Evolutionary conservation across 202 grass and related monocot species (phyloP), one percentile per base, ranked within the genome.

Genomic region (Cymbopogon flexuosus): DNA sequence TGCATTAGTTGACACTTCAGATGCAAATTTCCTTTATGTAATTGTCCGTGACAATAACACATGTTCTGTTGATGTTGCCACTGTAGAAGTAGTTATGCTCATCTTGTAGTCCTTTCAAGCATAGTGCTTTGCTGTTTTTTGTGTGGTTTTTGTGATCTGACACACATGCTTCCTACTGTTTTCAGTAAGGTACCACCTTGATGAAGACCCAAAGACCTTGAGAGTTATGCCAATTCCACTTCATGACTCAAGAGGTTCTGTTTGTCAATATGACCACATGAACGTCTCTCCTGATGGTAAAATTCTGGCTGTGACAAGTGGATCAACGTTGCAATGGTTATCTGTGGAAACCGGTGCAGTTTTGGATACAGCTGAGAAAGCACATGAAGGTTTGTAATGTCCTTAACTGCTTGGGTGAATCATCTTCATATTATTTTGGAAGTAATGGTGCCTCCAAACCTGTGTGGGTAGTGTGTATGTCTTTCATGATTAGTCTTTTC

Each of bases 181-280:
- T 86, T 68, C 78, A 99, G 90, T 99, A 75, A 86, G 96, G 34
- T 96, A 99, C 80, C 93, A 99, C 83, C 92, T 99, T 78, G 96
- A 96, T 24, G 96, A 96, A 86, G 96, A 99, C 52, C 96, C 90
- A 4, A 99, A 99, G 85, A 91, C 93, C 63, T 75, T 96, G 79
- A 93, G 81, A 92, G 75, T 93, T 78, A 91, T 99, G 0, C 18
- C 84, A 63, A 91, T 99, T 77, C 93, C 90, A 62, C 83, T 96
- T 39, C 84, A 87, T 76, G 96, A 99, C 78, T 79, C 83, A 49
- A 96, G 96, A 87, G 96, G 89, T 62, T 76, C 83, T 51, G 56
- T 81, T 81, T 90, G 92, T 75, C 74, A 78, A 6, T 96, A 99
- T 80, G 85, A 99, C 68, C 90, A 96, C 78, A 91, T 96, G 80